Evolutionary conservation across 2,329 filamentous ascomycete species (phyloP).

Genomic region (Xylaria polymorpha): DNA sequence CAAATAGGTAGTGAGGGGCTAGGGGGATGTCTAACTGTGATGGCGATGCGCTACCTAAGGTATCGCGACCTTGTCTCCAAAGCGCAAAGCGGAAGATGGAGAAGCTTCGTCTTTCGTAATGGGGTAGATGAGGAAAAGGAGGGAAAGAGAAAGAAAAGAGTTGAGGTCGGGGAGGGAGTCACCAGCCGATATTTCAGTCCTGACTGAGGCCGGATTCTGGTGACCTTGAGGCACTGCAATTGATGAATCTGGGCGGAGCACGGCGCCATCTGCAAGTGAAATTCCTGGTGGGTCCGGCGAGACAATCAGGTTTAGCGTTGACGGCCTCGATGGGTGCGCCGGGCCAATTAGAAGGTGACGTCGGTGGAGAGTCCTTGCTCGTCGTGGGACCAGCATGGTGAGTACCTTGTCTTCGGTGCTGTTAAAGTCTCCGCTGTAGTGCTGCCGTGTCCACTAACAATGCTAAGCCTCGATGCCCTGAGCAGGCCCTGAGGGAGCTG

Average conservation of each 20-base stretch:
- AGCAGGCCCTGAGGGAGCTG: slow-evolving; percentile 15
- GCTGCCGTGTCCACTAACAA: slow-evolving; percentile 31
- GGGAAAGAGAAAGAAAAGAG: slow-evolving; percentile 41
- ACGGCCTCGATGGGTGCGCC: background rate
- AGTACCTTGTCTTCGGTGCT: slow-evolving; percentile 26
- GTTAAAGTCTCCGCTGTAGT: slow-evolving; percentile 26
- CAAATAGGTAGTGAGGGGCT: slow-evolving; percentile 18
- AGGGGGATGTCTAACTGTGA: slow-evolving; percentile 17
- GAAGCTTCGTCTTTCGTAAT: slow-evolving; percentile 31
- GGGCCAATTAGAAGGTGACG: slow-evolving; percentile 36
- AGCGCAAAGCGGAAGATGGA: slow-evolving; percentile 19
- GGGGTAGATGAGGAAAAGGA: slow-evolving; percentile 32
- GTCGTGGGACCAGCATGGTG: slow-evolving; percentile 5
- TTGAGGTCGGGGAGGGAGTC: slow-evolving; percentile 49
- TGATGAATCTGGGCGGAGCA: slow-evolving; percentile 43
- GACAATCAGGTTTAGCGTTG: slow-evolving; percentile 33
- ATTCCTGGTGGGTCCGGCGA: slow-evolving; percentile 38
- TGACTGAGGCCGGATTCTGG: slow-evolving; percentile 40
- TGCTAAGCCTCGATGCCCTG: slow-evolving; percentile 26
- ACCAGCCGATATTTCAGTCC: slow-evolving; percentile 51
- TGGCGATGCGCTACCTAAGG: slow-evolving; percentile 17
- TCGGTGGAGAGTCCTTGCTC: slow-evolving; percentile 12
- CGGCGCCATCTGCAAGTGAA: slow-evolving; percentile 38
- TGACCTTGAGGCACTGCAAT: slow-evolving; percentile 42
- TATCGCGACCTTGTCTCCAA: slow-evolving; percentile 28